Percentiles rank a stretch among this genome's conserved stretches.
Evolutionary conservation across 768 basidiomycete species (phyloP).

Genomic region (Leccinum disarticulatum): DNA sequence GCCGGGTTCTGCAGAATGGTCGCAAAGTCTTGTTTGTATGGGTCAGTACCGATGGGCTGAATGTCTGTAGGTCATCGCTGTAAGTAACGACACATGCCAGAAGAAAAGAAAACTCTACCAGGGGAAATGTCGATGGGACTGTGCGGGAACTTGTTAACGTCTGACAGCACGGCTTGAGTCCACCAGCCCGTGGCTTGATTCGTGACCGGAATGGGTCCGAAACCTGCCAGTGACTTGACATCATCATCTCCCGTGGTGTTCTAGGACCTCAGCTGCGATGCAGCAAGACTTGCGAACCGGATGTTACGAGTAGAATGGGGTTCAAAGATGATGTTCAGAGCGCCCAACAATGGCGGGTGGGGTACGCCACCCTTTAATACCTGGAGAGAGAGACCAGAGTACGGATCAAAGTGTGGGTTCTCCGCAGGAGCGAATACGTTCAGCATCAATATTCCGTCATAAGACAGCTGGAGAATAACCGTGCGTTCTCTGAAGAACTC

Average conservation of each 20-base stretch:
- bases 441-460: conserved; percentile 5
- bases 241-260: too few species aligned
- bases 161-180: not conserved
- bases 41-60: conserved; percentile 7
- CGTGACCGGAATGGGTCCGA: conserved; percentile 2
- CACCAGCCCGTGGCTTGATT: conserved; percentile 13
- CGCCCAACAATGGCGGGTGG: conserved; percentile 1
- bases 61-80: not conserved
- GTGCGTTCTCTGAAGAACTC: not conserved
- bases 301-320: conserved; percentile 13
- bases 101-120: not conserved
- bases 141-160: conserved; percentile 5
- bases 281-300: conserved; percentile 9
- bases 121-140: not conserved
- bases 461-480: not conserved
- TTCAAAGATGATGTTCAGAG: conserved; percentile 14
- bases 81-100: not conserved
- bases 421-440: not conserved
- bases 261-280: not conserved
- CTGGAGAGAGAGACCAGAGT: conserved; percentile 6
- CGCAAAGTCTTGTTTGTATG: not conserved
- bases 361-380: not conserved
- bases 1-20: not conserved
- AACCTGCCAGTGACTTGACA: not conserved
- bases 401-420: not conserved